These are phyloP conservation scores for Salvia sclarea DNA, from an alignment of 305 asterid genomes.

Conservation along the genomic window DNA sequence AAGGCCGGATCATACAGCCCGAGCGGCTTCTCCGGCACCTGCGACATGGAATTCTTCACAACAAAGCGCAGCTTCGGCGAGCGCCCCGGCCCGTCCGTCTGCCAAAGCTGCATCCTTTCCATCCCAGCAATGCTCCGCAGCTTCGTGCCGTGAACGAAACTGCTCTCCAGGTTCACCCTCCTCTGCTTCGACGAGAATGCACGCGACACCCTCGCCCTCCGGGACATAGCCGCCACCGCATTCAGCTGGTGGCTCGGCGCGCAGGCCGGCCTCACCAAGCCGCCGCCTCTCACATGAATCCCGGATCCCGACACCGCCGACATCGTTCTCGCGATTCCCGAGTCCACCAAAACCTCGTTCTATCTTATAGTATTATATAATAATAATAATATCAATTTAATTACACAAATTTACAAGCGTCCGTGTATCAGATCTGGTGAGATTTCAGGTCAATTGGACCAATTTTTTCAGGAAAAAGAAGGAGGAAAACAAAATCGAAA, in stretches of 20 bases:
- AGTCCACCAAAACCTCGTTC: conserved; percentile 4
- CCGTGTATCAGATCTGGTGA: conserved; percentile 37
- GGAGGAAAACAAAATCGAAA: conserved; percentile 10
- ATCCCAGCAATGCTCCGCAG: conserved; percentile 46
- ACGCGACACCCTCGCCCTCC: conserved; percentile 47
- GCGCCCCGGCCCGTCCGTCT: conserved; percentile 55
- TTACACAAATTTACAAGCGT: conserved; percentile 26
- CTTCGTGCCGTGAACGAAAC: conserved; percentile 49
- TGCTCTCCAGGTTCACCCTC: conserved; percentile 42
- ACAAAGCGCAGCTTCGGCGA: conserved; percentile 58
- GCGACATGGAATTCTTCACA: conserved; percentile 69
- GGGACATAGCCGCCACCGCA: conserved; percentile 63
- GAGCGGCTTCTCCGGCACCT: conserved; percentile 92
- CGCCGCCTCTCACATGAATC: conserved; percentile 42
- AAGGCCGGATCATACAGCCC: conserved; percentile 91
- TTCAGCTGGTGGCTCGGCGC: conserved; percentile 69
- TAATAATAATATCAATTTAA: conserved; percentile 6
- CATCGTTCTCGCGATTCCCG: conserved; percentile 42
- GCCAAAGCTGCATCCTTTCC: conserved; percentile 60
- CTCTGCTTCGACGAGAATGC: conserved; percentile 41
- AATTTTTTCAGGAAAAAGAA: not conserved
- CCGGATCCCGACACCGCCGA: conserved; percentile 66
- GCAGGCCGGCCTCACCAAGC: conserved; percentile 49
- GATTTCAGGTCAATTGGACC: conserved; percentile 4
- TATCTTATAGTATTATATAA: not conserved